Conservation (phyloP, 2,329 filamentous ascomycete species). For the Sporothrix pseudoabietina region DNA sequence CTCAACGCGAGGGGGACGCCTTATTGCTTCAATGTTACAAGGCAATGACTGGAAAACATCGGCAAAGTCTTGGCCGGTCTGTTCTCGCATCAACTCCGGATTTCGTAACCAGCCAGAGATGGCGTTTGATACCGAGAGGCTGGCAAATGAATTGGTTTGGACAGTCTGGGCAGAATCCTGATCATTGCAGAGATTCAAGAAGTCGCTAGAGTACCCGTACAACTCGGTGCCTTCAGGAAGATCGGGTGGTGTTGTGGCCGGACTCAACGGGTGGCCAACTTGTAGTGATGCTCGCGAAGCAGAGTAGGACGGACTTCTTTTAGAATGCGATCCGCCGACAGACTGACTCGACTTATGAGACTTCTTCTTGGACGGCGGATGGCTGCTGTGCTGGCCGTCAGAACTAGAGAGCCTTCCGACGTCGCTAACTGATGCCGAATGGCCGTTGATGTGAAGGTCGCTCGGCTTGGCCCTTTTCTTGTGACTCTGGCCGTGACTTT, state of each 20-base stretch:
- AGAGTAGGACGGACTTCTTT: constrained; percentile 65
- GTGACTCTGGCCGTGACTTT: constrained; percentile 64
- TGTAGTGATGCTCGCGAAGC: constrained; percentile 55
- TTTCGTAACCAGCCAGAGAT: constrained; percentile 80
- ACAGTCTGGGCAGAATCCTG: constrained; percentile 57
- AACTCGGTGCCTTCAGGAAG: constrained; percentile 63
- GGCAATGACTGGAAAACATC: constrained; percentile 69
- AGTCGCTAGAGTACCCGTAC: constrained; percentile 73
- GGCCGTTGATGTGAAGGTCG: constrained; percentile 68
- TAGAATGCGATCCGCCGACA: constrained; percentile 66
- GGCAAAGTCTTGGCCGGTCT: constrained; percentile 64
- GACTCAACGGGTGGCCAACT: constrained; percentile 66
- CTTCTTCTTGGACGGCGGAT: constrained; percentile 74
- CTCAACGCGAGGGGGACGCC: constrained; percentile 53
- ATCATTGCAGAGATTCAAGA: constrained; percentile 72
- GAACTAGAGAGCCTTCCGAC: constrained; percentile 47
- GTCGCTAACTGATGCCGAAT: constrained; percentile 60
- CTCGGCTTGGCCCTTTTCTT: constrained; percentile 84
- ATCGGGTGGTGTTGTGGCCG: constrained; percentile 73
- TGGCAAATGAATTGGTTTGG: constrained; percentile 76
- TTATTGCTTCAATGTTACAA: constrained; percentile 47
- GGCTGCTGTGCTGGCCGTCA: constrained; percentile 48
- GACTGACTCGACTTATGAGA: constrained; percentile 79
- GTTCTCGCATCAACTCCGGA: constrained; percentile 65
- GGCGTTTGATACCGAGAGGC: constrained; percentile 71